These are phyloP conservation scores for Torulaspora maleeae DNA, from an alignment of 805 yeast species.

Conservation along the genomic window DNA sequence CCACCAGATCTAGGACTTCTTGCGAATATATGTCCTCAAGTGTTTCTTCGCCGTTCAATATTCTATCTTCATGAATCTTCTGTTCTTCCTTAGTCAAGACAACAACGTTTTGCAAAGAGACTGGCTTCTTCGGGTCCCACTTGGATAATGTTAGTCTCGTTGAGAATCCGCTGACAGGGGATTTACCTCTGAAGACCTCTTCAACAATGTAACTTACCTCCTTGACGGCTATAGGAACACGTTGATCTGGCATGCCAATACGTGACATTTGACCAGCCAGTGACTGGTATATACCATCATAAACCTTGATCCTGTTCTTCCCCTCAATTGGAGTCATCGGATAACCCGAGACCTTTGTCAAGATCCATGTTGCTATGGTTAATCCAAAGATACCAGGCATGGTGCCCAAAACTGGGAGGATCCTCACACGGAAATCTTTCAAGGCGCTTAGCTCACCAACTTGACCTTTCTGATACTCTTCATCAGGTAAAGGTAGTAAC, in stretches of 20 bases:
- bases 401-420: conserved; percentile 92
- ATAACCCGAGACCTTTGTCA: conserved; percentile 79
- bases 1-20: conserved; percentile 53
- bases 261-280: conserved; percentile 85
- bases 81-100: conserved; percentile 88
- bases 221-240: conserved; percentile 63
- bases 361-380: conserved; percentile 76
- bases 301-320: conserved; percentile 76
- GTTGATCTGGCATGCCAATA: conserved; percentile 63
- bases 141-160: conserved; percentile 74
- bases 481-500: conserved; percentile 77
- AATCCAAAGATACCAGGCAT: conserved; percentile 97
- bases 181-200: conserved; percentile 89
- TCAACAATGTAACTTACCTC: conserved; percentile 84
- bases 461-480: conserved; percentile 66
- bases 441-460: conserved; percentile 71
- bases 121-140: conserved; percentile 71
- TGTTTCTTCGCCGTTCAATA: conserved; percentile 62
- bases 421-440: conserved; percentile 86
- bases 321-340: conserved; percentile 90
- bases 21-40: conserved; percentile 59
- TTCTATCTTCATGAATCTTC: conserved; percentile 66
- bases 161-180: conserved; percentile 78
- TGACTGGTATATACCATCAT: conserved; percentile 77
- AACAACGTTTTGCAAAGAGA: conserved; percentile 73